Evolutionary conservation across 768 basidiomycete species (phyloP), one percentile per base, ranked within the genome.

Genomic region (Kwoniella shandongensis): DNA sequence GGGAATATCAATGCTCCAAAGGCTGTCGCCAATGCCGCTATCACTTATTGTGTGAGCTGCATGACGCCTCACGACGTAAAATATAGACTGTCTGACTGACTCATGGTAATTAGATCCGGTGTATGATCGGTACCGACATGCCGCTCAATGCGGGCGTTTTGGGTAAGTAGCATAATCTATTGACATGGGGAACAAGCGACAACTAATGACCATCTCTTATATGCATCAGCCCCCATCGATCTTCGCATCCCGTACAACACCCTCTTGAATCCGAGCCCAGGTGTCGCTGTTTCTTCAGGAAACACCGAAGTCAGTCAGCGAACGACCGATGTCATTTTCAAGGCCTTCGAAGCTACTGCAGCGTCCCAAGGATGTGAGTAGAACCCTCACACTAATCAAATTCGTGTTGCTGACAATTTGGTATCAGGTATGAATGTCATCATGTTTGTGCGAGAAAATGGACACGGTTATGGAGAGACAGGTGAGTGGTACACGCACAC

Each of bases 261-360:
- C 32, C 13, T 32, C 6, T 32, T 32, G 32, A 32, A 32, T 13
- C 32, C 32, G 7, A 32, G 32, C 13, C 32, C 32, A 6, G 32
- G 32, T 32, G 32, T 32, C 13, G 32, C 32, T 32, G 32, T 32
- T 6, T 32, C 32, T 32, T 32, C 32, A 32, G 32, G 32, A 32
- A 97, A 96, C 70, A 91, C 93, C 1, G 79, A 90, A 42, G 92
- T 91, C 3, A 88, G 86, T 4, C 92, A 94, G 70, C 82, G 93
- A n/a, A 89, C 94, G 42, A 89, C 93, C 2, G 93, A 97, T 70
- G 91, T 93, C 2, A 88, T 97, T 30, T 79, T 97, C 32, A 90
- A 88, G 73, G 91, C 92, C 0, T 96, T 97, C 80, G 83, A 88
- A 66, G 91, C 90, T 2, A 87, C 86, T 44, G 91, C 91, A 17